phyloP scores from a whole-genome alignment of 2,329 filamentous ascomycete genomes.

The Trichoderma atroviride region DNA sequence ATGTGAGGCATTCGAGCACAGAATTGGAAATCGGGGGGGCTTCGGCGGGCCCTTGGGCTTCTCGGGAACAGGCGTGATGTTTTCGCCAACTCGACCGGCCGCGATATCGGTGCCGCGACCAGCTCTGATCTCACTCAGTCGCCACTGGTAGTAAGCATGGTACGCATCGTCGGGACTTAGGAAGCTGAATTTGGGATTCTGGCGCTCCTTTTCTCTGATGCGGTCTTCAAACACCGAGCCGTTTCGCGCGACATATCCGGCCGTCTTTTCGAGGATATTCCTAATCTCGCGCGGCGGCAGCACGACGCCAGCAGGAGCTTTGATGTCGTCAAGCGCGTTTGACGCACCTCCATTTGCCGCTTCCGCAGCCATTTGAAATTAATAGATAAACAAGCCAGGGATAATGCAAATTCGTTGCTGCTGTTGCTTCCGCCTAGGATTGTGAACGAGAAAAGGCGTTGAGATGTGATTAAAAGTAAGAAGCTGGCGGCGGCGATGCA shows the following conservation, averaged over 20 bases:
- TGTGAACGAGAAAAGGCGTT: constrained; percentile 14
- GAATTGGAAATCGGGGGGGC: constrained; percentile 85
- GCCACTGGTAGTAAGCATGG: constrained; percentile 87
- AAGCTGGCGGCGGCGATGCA: constrained; percentile 2
- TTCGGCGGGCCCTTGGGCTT: constrained; percentile 82
- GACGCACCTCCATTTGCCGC: constrained; percentile 57
- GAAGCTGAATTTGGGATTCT: constrained; percentile 91
- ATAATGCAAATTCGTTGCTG: not conserved
- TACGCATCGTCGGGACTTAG: constrained; percentile 80
- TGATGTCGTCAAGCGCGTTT: constrained; percentile 65
- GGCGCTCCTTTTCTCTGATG: constrained; percentile 80
- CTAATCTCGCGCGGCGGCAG: constrained; percentile 89
- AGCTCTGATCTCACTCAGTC: constrained; percentile 79
- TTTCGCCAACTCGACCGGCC: constrained; percentile 72
- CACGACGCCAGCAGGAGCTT: constrained; percentile 80
- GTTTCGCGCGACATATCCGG: constrained; percentile 80
- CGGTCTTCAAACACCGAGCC: constrained; percentile 75
- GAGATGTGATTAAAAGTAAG: constrained; percentile 18
- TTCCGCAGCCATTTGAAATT: constrained; percentile 38
- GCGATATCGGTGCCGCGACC: constrained; percentile 80
- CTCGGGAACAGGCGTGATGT: constrained; percentile 46
- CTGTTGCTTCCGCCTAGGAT: not conserved
- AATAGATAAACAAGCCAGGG: not conserved
- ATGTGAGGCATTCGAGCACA: constrained; percentile 97
- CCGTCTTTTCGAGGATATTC: constrained; percentile 86